A percentile compares a stretch with the other conserved stretches of the same genome.
phyloP scores from a whole-genome alignment of 768 basidiomycete species.

The Boletus barrowsii region DNA sequence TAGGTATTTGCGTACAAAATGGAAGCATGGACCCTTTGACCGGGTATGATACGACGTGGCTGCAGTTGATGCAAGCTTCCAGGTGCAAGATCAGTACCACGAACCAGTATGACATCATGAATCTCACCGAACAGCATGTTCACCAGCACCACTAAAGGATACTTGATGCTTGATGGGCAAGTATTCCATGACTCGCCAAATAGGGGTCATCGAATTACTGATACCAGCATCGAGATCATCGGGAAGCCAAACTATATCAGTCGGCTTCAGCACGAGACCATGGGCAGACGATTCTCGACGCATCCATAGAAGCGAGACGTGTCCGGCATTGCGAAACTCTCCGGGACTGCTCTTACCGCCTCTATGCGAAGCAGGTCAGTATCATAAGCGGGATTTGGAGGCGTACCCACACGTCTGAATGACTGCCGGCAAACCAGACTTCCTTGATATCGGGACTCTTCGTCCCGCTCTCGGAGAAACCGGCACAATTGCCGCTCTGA shows the following conservation, averaged over 20 bases:
- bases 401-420: constrained; percentile 33
- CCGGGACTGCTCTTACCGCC: constrained; percentile 25
- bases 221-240: constrained; percentile 24
- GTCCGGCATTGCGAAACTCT: constrained; percentile 19
- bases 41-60: constrained; percentile 27
- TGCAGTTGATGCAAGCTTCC: constrained; percentile 14
- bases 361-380: constrained; percentile 6
- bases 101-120: neutral
- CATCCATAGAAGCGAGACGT: constrained; percentile 34
- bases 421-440: constrained; percentile 62
- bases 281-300: constrained; percentile 24
- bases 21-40: constrained; percentile 27
- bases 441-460: constrained; percentile 40
- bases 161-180: constrained; percentile 26
- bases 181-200: constrained; percentile 17
- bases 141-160: constrained; percentile 15
- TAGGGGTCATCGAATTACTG: constrained; percentile 16
- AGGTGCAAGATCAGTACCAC: neutral
- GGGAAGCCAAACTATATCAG: constrained; percentile 27
- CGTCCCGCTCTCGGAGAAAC: no score
- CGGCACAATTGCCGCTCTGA: no score
- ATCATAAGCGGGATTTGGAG: no score
- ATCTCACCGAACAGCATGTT: constrained; percentile 18
- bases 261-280: constrained; percentile 27
- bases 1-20: constrained; percentile 22